Conservation (phyloP, 257 asterid species). For the Paulownia fortunei region DNA sequence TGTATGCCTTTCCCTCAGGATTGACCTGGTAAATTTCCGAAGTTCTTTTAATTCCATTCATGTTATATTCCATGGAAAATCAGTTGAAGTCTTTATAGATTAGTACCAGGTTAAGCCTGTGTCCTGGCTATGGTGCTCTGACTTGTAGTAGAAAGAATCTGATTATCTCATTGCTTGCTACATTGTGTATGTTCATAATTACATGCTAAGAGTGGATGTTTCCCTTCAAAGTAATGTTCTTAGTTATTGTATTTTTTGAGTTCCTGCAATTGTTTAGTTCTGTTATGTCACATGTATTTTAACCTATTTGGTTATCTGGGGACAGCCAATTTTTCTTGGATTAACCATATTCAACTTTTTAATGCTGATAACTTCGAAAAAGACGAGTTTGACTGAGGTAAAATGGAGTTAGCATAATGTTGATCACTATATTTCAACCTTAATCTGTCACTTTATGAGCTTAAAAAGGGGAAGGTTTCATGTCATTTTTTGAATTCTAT, state of each 20-base stretch:
- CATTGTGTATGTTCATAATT: not conserved
- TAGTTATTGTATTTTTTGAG: not conserved
- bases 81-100: not conserved
- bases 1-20: no score
- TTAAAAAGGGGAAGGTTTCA: not conserved
- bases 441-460: not conserved
- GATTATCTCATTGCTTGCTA: not conserved
- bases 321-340: slow-evolving; percentile 12
- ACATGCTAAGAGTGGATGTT: not conserved
- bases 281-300: not conserved
- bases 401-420: slow-evolving; percentile 18
- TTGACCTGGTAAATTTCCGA: not conserved
- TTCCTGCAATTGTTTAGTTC: slow-evolving; percentile 1
- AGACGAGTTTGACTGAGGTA: no score
- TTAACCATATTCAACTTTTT: not conserved
- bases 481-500: not conserved
- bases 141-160: not conserved
- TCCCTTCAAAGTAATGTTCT: not conserved
- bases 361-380: not conserved
- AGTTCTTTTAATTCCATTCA: not conserved
- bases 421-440: not conserved
- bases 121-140: not conserved
- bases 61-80: not conserved
- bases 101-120: not conserved
- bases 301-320: not conserved